Evolutionary conservation across 257 asterid species (phyloP), one percentile per base, ranked within the genome.

Genomic region (Solanum paucissectum): DNA sequence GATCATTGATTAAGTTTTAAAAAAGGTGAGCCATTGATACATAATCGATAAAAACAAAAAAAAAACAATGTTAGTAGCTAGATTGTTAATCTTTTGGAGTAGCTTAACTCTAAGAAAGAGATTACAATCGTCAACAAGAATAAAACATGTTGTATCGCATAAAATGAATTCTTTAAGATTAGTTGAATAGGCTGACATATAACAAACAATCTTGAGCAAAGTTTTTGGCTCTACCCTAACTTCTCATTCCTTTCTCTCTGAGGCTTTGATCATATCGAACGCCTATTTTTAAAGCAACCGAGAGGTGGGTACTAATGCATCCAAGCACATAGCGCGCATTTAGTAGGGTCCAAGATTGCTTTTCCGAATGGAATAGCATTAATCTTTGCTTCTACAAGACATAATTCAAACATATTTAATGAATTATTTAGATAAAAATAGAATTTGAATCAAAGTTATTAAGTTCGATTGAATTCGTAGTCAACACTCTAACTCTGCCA

Each of bases 391-490:
- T 58, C 1, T 7, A 58, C 0, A 7, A 18, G 10, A 55, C 21
- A 52, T 52, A 6, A 52, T 16, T 18, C 4, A 49, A 2, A 49
- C 60, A 49, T 49, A 49, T 49, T 0, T 5, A 52, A 18, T 20
- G 64, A 55, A 55, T 55, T 18, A 18, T 55, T 55, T 2, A 18
- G 64, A 55, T 55, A 60, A 60, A 23, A 21, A 60, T 60, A 60
- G 0, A 55, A 8, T 21, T 62, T n/a, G 4, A 23, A 62, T 62
- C 14, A 4, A 62, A 62, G 0, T 62, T 62, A 62, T 62, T 62
- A 16, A 62, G 14, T 62, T n/a, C 0, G 8, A 11, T 0, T 5
- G 4, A 10, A 1, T 9, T n/a, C 7, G 0, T 62, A n/a, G 16
- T 2, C 3, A 2, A 60, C 11, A 60, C 3, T 60, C 69, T 60